Evolutionary conservation across 208 protist genomes (phyloP).

Genomic region (Herpetomonas samuelpessoai): DNA sequence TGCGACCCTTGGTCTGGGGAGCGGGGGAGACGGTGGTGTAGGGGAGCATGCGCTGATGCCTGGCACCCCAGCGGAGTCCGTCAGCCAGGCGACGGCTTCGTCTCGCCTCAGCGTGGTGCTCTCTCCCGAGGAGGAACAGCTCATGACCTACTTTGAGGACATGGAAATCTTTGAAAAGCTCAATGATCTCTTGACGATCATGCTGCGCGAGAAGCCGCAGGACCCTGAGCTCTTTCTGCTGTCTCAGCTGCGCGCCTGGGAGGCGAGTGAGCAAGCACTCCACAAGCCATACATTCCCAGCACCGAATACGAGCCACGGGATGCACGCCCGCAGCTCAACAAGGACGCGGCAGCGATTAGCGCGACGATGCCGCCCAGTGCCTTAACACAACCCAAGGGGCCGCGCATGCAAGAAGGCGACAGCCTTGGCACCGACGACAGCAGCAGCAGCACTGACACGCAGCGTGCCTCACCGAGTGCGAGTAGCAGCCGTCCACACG

Average conservation of each 20-base stretch:
- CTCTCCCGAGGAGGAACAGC: conserved; percentile 8
- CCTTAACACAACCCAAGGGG: no score
- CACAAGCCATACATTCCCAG: neutral
- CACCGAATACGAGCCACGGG: neutral
- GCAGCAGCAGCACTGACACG: no score
- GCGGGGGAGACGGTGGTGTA: no score
- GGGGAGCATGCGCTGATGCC: no score
- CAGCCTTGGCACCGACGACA: neutral
- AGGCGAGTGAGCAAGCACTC: conserved; percentile 1
- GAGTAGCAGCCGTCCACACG: no score
- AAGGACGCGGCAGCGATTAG: no score
- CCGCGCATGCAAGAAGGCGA: neutral
- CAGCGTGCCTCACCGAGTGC: no score
- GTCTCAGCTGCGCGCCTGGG: conserved; percentile 9
- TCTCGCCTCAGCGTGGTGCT: conserved; percentile 3
- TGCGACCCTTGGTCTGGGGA: no score
- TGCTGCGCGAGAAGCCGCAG: conserved; percentile 10
- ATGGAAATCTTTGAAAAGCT: conserved; percentile 9
- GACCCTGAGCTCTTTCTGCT: conserved; percentile 14
- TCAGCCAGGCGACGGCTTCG: no score
- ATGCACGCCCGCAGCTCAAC: neutral
- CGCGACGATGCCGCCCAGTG: no score
- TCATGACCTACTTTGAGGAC: conserved; percentile 16
- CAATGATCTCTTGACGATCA: conserved; percentile 4
- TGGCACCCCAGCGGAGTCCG: no score